Base-by-base conservation (phyloP, 2,329 filamentous ascomycete genomes). In the Penicillium hesseltinei region DNA sequence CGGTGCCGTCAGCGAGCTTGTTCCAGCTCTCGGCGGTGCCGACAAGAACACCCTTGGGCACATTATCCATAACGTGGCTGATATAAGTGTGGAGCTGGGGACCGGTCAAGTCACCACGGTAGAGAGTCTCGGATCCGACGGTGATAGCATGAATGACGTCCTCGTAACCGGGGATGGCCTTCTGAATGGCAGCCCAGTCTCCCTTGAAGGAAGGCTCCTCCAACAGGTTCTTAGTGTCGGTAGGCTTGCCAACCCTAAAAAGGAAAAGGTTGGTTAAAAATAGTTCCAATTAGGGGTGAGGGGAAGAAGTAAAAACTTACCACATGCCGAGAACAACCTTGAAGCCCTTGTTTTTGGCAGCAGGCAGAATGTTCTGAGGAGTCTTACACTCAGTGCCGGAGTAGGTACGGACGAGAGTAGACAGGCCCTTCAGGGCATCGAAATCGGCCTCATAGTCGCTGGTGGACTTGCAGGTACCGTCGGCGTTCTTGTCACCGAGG, bases 21-120 rank as follows among this genome's bases (percentile, higher is more conserved):
- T 89, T 90, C 88, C 88, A 90, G 70, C 81, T 85, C 74, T 90
- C 88, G 8, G 87, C 88, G 11, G 85, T 89, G 50, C 88, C 87
- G 44, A 89, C 79, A 64, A 81, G 83, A 65, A 85, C 77, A 39
- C 75, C 49, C 54, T 57, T 75, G 27, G 64, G 81, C 78, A 69
- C 87, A 70, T 81, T 75, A 40, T 75, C 71, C 76, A 85, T 83
- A 61, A 88, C 82, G 50, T 84, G 79, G 58, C 82, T 76, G 72
- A 90, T 88, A 73, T 86, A 86, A 56, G 74, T 75, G 51, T 85
- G 73, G 48, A 90, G 81, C 65, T 85, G 71, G 8, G 78, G 70
- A 47, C 83, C 86, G 10, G 82, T 87, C 72, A 89, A 84, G 71
- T 86, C 87, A 54, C 84, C 82, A 54, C 88, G 84, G 77, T 90